A percentile compares a stretch with the other conserved stretches of the same genome.
Conservation (phyloP, 2,329 filamentous ascomycete species). For the Hypoxylon sp. region DNA sequence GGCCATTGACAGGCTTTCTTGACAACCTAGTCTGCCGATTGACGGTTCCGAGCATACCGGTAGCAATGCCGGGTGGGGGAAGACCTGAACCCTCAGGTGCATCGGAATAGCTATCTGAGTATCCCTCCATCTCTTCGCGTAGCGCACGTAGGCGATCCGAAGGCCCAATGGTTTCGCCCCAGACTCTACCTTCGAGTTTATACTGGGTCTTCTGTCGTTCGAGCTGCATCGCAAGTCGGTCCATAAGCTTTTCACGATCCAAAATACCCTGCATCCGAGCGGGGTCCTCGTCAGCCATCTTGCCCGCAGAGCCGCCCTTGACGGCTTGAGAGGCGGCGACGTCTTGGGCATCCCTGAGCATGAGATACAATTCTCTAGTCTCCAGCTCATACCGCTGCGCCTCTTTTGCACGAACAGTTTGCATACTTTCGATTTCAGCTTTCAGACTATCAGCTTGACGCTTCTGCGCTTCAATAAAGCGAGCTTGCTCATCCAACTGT, state of each 20-base stretch:
- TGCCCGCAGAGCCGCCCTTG: conserved; percentile 65
- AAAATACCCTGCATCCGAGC: conserved; percentile 90
- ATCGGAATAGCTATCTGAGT: conserved; percentile 50
- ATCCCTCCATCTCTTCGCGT: conserved; percentile 91
- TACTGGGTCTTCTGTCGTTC: conserved; percentile 98
- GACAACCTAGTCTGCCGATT: conserved; percentile 69
- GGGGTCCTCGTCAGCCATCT: conserved; percentile 73
- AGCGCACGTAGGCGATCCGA: conserved; percentile 93
- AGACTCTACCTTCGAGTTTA: conserved; percentile 93
- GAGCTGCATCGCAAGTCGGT: conserved; percentile 92
- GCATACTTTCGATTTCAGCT: conserved; percentile 87
- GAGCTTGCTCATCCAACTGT: conserved; percentile 91
- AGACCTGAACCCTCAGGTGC: conserved; percentile 63
- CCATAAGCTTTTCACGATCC: conserved; percentile 92
- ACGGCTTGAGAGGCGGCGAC: conserved; percentile 87
- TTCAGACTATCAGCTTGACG: conserved; percentile 90
- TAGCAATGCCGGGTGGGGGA: conserved; percentile 73
- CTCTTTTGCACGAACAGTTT: conserved; percentile 88
- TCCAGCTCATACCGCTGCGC: conserved; percentile 95
- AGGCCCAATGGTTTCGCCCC: conserved; percentile 84
- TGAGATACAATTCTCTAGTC: conserved; percentile 95
- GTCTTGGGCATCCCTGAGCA: conserved; percentile 97
- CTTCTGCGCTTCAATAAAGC: conserved; percentile 88
- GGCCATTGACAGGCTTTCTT: conserved; percentile 64
- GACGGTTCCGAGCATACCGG: conserved; percentile 80